A percentile compares a stretch with the other conserved stretches of the same genome.
These are phyloP conservation scores for Dryas drummondii DNA, from an alignment of 306 rosid genomes.

Conservation along the genomic window DNA sequence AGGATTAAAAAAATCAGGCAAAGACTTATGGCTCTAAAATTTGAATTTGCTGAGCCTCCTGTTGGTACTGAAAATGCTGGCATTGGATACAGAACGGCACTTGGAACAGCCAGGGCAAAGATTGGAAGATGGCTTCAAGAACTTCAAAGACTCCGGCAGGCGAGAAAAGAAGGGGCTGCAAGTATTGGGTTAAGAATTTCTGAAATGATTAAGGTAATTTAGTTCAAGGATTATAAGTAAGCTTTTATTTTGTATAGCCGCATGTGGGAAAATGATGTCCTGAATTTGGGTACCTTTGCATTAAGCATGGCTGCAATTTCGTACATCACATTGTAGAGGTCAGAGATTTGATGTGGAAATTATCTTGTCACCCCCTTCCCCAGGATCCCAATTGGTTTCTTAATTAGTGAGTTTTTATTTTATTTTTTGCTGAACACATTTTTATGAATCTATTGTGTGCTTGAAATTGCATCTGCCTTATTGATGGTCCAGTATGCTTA, in stretches of 20 bases:
- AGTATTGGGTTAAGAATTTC: conserved; percentile 84
- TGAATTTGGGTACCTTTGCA: not conserved
- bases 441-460: not conserved
- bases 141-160: conserved; percentile 95
- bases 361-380: not conserved
- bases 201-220: conserved; percentile 88
- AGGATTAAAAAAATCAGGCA: conserved; percentile 94
- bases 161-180: conserved; percentile 98
- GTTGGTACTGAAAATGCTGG: conserved; percentile 80
- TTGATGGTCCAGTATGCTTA: not conserved
- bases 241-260: not conserved
- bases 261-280: not conserved
- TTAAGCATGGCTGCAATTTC: not conserved
- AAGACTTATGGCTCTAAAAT: conserved; percentile 95
- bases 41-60: conserved; percentile 74
- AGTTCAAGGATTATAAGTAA: not conserved
- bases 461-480: not conserved
- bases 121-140: conserved; percentile 98
- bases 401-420: not conserved
- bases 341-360: not conserved
- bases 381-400: not conserved
- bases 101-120: conserved; percentile 90
- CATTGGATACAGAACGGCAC: conserved; percentile 84
- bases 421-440: not conserved
- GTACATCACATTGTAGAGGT: conserved; percentile 8